Conservation (phyloP, 208 protist genomes). For the Vickermania ingenoplastis region DNA sequence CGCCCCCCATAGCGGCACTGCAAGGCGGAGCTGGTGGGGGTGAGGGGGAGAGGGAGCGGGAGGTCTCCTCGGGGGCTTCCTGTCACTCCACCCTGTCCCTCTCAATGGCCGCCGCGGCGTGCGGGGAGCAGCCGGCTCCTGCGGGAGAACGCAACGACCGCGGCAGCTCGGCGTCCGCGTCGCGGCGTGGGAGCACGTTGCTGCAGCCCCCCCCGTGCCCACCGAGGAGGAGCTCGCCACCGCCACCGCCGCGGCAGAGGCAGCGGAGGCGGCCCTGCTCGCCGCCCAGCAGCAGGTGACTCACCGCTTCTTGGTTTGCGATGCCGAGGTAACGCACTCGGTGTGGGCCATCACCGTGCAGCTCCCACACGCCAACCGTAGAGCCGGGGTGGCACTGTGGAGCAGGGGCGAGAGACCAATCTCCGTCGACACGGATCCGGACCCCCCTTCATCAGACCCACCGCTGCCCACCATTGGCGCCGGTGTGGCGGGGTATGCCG, state of each 20-base stretch:
- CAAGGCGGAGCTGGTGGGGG: not conserved
- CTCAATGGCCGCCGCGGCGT: not conserved
- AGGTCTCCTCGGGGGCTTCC: not conserved
- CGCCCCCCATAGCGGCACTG: no score
- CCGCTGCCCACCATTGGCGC: conserved; percentile 7
- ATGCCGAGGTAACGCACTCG: conserved; percentile 26
- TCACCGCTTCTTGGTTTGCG: conserved; percentile 46
- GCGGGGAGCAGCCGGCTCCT: not conserved
- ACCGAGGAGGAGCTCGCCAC: not conserved
- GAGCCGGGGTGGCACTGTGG: no score
- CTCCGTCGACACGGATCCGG: not conserved
- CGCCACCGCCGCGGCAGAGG: not conserved
- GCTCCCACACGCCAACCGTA: conserved; percentile 4
- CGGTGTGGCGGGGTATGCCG: conserved; percentile 42
- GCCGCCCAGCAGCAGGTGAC: conserved; percentile 4
- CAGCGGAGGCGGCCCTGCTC: not conserved
- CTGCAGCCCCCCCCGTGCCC: not conserved
- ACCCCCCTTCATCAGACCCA: not conserved
- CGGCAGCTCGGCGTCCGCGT: not conserved
- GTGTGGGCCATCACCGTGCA: conserved; percentile 53
- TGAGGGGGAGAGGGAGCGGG: not conserved
- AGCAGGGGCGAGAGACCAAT: no score
- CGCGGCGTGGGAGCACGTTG: not conserved
- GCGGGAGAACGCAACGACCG: no score
- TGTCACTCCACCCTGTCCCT: not conserved